These are phyloP conservation scores for Septoria linicola DNA, from an alignment of 2,329 filamentous ascomycete genomes.

Conservation along the genomic window DNA sequence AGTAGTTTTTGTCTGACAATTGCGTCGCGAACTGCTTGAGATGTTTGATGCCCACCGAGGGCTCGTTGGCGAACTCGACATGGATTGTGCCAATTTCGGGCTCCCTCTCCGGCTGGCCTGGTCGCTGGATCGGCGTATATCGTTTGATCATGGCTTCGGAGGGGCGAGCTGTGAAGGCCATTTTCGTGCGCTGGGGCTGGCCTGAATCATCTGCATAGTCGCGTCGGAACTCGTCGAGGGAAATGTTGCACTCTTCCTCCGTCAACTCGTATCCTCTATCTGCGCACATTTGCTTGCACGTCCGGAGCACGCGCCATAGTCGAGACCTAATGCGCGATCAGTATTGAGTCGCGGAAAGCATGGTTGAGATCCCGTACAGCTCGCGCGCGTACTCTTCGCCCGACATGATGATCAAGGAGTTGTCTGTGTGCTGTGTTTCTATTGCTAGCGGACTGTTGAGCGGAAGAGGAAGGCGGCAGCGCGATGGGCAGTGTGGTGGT, in stretches of 20 bases:
- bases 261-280: slow-evolving; percentile 91
- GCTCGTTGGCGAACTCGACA: slow-evolving; percentile 84
- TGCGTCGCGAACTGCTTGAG: slow-evolving; percentile 86
- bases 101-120: slow-evolving; percentile 56
- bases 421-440: neutral
- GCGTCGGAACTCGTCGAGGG: slow-evolving; percentile 74
- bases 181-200: slow-evolving; percentile 73
- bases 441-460: neutral
- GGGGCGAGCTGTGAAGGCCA: slow-evolving; percentile 86
- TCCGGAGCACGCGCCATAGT: slow-evolving; percentile 92
- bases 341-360: neutral
- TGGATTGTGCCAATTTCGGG: slow-evolving; percentile 80
- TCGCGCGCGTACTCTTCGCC: slow-evolving; percentile 34
- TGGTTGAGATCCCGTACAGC: slow-evolving; percentile 16
- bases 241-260: slow-evolving; percentile 83
- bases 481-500: no score
- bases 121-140: slow-evolving; percentile 70
- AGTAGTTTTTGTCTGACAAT: slow-evolving; percentile 75
- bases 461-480: no score
- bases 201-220: slow-evolving; percentile 73
- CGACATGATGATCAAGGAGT: slow-evolving; percentile 20
- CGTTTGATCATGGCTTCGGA: slow-evolving; percentile 80
- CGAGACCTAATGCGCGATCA: slow-evolving; percentile 48
- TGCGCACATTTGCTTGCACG: slow-evolving; percentile 89
- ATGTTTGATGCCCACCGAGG: slow-evolving; percentile 83